phyloP scores from a whole-genome alignment of 768 basidiomycete genomes.

The Saitozyma podzolica region DNA sequence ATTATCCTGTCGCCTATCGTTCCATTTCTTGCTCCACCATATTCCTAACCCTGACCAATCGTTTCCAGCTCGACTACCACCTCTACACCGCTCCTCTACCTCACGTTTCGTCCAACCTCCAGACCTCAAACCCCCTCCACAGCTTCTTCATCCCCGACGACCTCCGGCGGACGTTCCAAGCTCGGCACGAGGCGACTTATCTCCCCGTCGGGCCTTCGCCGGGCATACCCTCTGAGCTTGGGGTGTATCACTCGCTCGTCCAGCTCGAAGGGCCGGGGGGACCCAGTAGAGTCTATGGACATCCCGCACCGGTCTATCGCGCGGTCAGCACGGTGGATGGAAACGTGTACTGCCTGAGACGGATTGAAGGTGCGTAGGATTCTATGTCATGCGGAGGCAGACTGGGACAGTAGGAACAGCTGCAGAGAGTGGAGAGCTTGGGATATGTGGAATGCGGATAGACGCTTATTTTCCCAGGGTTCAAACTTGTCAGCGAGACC shows the following conservation, averaged over 20 bases:
- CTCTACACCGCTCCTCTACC: slow-evolving; percentile 74
- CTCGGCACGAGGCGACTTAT: slow-evolving; percentile 48
- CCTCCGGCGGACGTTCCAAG: slow-evolving; percentile 52
- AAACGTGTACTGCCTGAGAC: slow-evolving; percentile 69
- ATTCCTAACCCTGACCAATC: no score
- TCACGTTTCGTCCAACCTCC: slow-evolving; percentile 60
- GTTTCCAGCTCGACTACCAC: slow-evolving; percentile 79
- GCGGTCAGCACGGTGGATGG: slow-evolving; percentile 78
- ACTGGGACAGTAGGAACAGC: neutral
- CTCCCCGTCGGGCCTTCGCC: slow-evolving; percentile 29
- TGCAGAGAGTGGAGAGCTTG: neutral
- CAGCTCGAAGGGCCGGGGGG: slow-evolving; percentile 65
- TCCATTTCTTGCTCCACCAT: neutral
- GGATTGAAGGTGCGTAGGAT: slow-evolving; percentile 77
- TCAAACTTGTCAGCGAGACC: slow-evolving; percentile 72
- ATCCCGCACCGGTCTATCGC: slow-evolving; percentile 80
- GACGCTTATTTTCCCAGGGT: slow-evolving; percentile 60
- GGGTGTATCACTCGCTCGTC: slow-evolving; percentile 83
- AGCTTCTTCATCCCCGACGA: slow-evolving; percentile 83
- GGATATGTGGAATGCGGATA: neutral
- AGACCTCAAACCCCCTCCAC: slow-evolving; percentile 50
- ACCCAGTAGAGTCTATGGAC: slow-evolving; percentile 69
- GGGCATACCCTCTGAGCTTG: slow-evolving; percentile 78
- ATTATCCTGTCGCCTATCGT: no score
- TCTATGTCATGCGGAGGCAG: neutral